phyloP scores from a whole-genome alignment of 345 rosid species.

The Gossypium stocksii region DNA sequence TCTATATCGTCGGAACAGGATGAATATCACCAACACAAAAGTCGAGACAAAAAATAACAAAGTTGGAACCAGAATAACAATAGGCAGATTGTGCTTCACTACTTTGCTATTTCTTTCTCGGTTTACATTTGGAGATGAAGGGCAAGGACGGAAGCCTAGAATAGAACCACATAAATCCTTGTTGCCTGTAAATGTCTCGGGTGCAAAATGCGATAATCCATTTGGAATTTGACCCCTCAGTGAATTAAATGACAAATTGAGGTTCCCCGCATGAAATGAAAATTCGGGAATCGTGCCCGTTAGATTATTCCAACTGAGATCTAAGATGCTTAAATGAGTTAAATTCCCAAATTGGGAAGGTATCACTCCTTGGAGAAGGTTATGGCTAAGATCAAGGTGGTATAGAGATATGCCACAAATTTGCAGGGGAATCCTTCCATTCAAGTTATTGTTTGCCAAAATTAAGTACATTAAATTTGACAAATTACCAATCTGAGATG shows the following conservation, averaged over 20 bases:
- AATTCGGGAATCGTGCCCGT: background rate
- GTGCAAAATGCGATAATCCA: background rate
- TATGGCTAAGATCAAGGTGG: background rate
- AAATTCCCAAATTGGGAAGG: background rate
- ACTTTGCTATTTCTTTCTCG: background rate
- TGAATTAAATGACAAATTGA: background rate
- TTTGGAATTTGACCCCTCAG: background rate
- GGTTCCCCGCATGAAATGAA: too few species aligned
- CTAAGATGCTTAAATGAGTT: background rate
- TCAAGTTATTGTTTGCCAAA: background rate
- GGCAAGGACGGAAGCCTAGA: background rate
- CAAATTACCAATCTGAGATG: background rate
- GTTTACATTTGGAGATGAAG: background rate
- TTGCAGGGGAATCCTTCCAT: background rate
- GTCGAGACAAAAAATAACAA: background rate
- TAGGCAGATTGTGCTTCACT: background rate
- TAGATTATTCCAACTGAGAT: background rate
- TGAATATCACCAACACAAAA: background rate
- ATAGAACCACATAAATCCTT: background rate
- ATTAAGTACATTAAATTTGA: rapidly evolving
- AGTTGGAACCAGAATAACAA: background rate
- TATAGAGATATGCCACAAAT: background rate
- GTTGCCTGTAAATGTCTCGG: background rate
- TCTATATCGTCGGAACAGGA: background rate
- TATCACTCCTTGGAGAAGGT: background rate